Evolutionary conservation across 1,139 yeast genomes (phyloP), one percentile per base, ranked within the genome.

Genomic region (Debaryomyces fabryi): DNA sequence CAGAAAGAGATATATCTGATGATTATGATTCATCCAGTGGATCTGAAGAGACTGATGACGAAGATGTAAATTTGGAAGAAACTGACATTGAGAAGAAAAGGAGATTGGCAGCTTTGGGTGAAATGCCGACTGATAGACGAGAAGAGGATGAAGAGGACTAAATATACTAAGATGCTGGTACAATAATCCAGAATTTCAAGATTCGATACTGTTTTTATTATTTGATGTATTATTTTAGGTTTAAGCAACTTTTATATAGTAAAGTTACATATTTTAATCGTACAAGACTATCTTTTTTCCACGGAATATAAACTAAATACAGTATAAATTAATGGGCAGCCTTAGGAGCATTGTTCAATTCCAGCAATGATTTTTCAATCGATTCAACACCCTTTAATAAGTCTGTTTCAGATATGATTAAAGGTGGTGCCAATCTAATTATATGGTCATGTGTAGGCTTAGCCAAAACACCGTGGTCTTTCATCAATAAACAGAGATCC

Each of bases 361-460:
- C 79, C 49, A 64, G 66, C 62, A 91, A 79, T 18, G 91, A 77
- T 56, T 76, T 64, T 64, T 79, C 79, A 60, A 92, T 91, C 46
- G 85, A 79, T 16, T 80, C 85, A 49, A 91, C 86, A 60, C 97
- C 97, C 73, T 82, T 85, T 57, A 82, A 69, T 63, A 92, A 76
- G 63, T 93, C 97, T 60, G 86, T 93, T 65, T 90, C 88, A 35
- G 93, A 81, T 57, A 92, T 92, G 44, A 91, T 95, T 69, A 92
- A 77, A 18, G 99, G 98, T 49, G 99, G 99, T 7, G 98, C 97
- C 67, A 92, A 78, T 74, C 99, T 86, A 65, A 92, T 92, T 61
- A 93, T 92, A 68, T 90, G 87, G 63, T 91, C 97, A 67, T 92
- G 99, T 3, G 99, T 92, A 58, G 98, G 98, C 75, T 92, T 92